These are phyloP conservation scores for Arachis monticola DNA, from an alignment of 331 rosid species.

Conservation along the genomic window DNA sequence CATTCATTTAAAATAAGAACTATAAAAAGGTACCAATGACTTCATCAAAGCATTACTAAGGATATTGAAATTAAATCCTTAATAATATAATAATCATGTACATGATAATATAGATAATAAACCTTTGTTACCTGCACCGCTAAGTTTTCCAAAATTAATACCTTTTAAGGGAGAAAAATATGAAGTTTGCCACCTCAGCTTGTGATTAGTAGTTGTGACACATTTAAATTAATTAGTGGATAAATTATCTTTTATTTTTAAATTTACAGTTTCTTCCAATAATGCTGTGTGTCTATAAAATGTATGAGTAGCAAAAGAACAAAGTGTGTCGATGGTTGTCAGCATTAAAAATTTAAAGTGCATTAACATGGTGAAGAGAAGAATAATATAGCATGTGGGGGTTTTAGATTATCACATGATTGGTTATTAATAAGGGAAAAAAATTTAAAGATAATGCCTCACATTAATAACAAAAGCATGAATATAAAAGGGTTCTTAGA, in stretches of 20 bases:
- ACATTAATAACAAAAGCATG: conserved; percentile 41
- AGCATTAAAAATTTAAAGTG: conserved; percentile 23
- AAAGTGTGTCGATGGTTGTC: conserved; percentile 30
- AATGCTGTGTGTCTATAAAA: conserved; percentile 26
- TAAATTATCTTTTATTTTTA: conserved; percentile 14
- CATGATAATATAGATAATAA: conserved; percentile 52
- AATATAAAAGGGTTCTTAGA: conserved; percentile 35
- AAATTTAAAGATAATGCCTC: neutral
- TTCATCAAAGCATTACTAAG: conserved; percentile 35
- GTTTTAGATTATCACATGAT: conserved; percentile 62
- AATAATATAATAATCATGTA: conserved; percentile 23
- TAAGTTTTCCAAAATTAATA: conserved; percentile 34
- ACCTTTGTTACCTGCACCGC: conserved; percentile 38
- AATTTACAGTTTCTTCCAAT: conserved; percentile 1
- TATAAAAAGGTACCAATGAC: conserved; percentile 42
- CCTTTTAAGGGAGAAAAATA: conserved; percentile 8
- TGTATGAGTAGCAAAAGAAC: conserved; percentile 40
- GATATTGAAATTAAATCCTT: conserved; percentile 43
- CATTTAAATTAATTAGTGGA: conserved; percentile 29
- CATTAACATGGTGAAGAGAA: conserved; percentile 35
- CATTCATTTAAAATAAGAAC: conserved; percentile 51
- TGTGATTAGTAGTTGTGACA: conserved; percentile 18
- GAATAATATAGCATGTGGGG: conserved; percentile 61
- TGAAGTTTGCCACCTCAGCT: conserved; percentile 38
- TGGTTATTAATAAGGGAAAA: conserved; percentile 50